Conservation (phyloP, 805 yeast species). For the Alloascoidea hylecoeti region DNA sequence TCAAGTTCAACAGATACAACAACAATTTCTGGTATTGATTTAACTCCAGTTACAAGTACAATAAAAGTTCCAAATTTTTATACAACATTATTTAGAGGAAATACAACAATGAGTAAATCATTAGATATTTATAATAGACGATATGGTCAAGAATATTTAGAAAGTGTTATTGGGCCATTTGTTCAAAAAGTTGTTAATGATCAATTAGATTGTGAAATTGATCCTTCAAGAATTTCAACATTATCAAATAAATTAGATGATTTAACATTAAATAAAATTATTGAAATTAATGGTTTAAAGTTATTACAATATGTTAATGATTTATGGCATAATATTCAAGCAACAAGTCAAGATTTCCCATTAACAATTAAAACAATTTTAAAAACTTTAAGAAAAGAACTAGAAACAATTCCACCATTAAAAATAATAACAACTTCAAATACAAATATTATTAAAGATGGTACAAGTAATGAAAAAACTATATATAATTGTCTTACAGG, state of each 20-base stretch:
- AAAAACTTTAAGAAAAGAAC: conserved; percentile 43
- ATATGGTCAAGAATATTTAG: conserved; percentile 69
- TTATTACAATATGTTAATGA: conserved; percentile 36
- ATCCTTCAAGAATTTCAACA: conserved; percentile 40
- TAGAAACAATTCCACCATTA: conserved; percentile 40
- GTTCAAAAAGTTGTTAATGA: conserved; percentile 35
- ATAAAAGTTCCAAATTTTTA: conserved; percentile 24
- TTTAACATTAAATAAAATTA: no score
- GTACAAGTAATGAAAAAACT: conserved; percentile 11
- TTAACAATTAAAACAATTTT: conserved; percentile 48
- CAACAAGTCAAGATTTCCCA: conserved; percentile 67
- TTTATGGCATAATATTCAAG: conserved; percentile 47
- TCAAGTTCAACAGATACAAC: conserved; percentile 17
- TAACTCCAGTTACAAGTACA: conserved; percentile 2
- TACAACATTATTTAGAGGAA: conserved; percentile 70
- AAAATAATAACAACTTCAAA: conserved; percentile 52
- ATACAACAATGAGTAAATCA: conserved; percentile 69
- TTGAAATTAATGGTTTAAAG: conserved; percentile 32
- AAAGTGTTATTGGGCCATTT: conserved; percentile 58
- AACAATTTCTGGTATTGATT: conserved; percentile 4
- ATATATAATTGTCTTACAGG: conserved; percentile 70
- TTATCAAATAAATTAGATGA: conserved; percentile 18
- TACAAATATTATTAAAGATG: background rate
- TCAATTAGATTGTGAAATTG: conserved; percentile 59
- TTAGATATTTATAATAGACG: conserved; percentile 65